These are phyloP conservation scores for Xylaria intraflava DNA, from an alignment of 495 filamentous ascomycete species.

Conservation along the genomic window DNA sequence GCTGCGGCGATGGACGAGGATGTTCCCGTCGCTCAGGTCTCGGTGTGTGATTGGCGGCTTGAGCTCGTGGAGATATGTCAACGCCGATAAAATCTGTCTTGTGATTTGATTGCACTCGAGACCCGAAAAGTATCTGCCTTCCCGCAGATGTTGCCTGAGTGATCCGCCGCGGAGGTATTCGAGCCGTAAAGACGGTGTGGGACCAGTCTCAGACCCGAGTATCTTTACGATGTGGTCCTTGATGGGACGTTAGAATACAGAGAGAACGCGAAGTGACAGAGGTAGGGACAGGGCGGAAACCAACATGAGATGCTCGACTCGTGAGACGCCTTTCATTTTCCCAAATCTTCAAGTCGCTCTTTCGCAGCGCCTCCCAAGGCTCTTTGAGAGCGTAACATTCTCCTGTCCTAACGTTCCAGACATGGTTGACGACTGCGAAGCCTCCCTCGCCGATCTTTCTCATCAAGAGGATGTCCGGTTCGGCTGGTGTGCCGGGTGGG, in stretches of 20 bases:
- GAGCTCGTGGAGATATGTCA: not conserved
- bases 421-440: slow-evolving; percentile 1
- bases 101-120: not conserved
- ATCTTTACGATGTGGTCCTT: not conserved
- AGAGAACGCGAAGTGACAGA: not conserved
- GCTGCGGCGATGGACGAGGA: not conserved
- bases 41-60: not conserved
- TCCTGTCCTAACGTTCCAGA: slow-evolving; percentile 8
- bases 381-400: slow-evolving; percentile 2
- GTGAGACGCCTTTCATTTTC: not conserved
- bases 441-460: not conserved
- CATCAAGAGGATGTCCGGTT: not conserved
- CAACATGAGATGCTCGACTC: slow-evolving; percentile 6
- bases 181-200: not conserved
- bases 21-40: not conserved
- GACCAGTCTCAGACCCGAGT: not conserved
- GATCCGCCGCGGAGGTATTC: not conserved
- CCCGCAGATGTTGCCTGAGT: not conserved
- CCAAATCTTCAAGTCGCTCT: not conserved
- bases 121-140: not conserved
- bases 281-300: not conserved
- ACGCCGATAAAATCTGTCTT: not conserved
- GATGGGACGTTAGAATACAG: not conserved
- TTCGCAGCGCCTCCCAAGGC: not conserved
- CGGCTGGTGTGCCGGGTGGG: not conserved